Evolutionary conservation across 805 yeast genomes (phyloP).

Genomic region (Myxozyma monticola): DNA sequence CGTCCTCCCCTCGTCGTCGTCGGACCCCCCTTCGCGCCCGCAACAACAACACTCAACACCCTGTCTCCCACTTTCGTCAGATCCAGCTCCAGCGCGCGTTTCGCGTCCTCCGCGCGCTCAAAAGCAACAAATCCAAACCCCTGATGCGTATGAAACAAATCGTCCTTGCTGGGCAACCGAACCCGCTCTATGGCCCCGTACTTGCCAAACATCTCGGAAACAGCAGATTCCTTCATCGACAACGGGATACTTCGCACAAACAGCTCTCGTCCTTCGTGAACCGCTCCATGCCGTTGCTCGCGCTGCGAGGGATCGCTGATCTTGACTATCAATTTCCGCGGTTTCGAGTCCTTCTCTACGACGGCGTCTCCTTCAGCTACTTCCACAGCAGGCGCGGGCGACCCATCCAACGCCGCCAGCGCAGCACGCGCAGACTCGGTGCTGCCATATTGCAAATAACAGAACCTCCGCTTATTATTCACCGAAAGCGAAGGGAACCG

Average conservation of each 20-base stretch:
- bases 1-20: not conserved
- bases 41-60: conserved; percentile 49
- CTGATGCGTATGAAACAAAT: conserved; percentile 44
- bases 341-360: conserved; percentile 31
- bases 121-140: conserved; percentile 71
- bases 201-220: conserved; percentile 47
- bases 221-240: conserved; percentile 42
- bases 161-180: conserved; percentile 42
- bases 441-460: conserved; percentile 61
- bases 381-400: conserved; percentile 12
- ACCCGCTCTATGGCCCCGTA: conserved; percentile 58
- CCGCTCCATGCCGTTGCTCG: conserved; percentile 46
- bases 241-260: conserved; percentile 56
- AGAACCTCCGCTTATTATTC: conserved; percentile 63
- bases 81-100: conserved; percentile 48
- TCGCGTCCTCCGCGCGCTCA: conserved; percentile 46
- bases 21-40: conserved; percentile 35
- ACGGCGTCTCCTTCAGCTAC: not conserved
- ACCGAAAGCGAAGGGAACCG: conserved; percentile 64
- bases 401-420: conserved; percentile 44
- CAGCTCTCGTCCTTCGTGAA: conserved; percentile 58
- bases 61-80: conserved; percentile 49
- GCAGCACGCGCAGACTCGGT: conserved; percentile 50
- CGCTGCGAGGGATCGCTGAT: conserved; percentile 59
- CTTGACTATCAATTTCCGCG: conserved; percentile 51